Conservation (phyloP, 139 green algal genomes). For the Micractinium conductrix region DNA sequence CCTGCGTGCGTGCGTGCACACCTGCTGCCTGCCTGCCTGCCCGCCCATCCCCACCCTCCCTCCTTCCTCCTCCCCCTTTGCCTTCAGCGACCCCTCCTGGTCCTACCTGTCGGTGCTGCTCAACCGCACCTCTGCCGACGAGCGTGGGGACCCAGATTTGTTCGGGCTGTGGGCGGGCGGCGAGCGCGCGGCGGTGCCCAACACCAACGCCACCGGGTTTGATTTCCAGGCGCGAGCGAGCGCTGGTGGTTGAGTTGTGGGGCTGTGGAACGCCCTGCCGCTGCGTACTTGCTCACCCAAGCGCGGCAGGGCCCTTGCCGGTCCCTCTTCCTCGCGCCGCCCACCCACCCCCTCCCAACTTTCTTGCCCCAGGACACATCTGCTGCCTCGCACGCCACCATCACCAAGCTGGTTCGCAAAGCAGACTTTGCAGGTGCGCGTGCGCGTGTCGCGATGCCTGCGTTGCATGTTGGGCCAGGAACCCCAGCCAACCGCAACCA, state of each 20-base stretch:
- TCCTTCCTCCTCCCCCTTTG: not conserved
- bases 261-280: not conserved
- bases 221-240: not conserved
- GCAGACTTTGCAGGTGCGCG: not conserved
- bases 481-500: no score
- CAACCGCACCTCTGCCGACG: conserved; percentile 33
- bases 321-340: not conserved
- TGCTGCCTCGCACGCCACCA: not conserved
- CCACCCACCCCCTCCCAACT: not conserved
- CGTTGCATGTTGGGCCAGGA: no score
- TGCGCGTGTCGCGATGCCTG: no score
- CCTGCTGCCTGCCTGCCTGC: not conserved
- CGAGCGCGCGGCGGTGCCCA: not conserved
- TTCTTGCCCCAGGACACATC: conserved; percentile 3
- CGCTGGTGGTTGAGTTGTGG: not conserved
- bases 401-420: conserved; percentile 14
- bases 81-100: conserved; percentile 33
- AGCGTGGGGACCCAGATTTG: conserved; percentile 52
- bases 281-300: no score
- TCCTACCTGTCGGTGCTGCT: conserved; percentile 49
- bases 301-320: not conserved
- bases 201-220: not conserved
- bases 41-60: not conserved
- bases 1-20: not conserved
- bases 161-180: conserved; percentile 26